Evolutionary conservation across 192 early-diverging fungal genomes (phyloP).

Genomic region (Podila verticillata): DNA sequence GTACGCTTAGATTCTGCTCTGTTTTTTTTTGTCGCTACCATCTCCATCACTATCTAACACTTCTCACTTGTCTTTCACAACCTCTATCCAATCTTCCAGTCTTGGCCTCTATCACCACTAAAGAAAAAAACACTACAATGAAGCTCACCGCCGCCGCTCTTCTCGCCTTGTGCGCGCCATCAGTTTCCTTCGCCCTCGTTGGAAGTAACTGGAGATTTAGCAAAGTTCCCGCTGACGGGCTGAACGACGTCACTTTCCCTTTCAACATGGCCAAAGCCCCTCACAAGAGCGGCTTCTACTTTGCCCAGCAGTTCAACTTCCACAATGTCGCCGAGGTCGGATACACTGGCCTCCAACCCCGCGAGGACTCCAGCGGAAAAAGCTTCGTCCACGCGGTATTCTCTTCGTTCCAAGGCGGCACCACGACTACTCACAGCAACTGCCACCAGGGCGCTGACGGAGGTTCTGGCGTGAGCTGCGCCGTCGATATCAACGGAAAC

Average conservation of each 20-base stretch:
- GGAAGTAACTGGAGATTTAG: neutral
- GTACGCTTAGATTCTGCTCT: no score
- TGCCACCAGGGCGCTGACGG: constrained; percentile 1
- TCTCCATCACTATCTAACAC: no score
- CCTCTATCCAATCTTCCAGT: no score
- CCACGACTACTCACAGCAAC: neutral
- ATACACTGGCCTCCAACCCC: constrained; percentile 9
- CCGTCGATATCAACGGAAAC: neutral
- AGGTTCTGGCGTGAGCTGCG: constrained; percentile 1
- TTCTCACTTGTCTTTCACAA: no score
- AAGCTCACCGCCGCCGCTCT: no score
- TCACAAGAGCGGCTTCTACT: neutral
- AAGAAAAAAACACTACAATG: no score
- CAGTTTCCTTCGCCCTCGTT: neutral
- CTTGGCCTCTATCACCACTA: no score
- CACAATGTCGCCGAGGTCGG: neutral
- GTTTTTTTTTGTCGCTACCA: no score
- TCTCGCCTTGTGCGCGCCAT: no score
- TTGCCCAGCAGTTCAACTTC: constrained; percentile 8
- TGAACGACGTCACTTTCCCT: constrained; percentile 1
- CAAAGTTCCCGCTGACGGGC: constrained; percentile 1
- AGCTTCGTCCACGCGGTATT: neutral
- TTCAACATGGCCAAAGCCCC: constrained; percentile 10
- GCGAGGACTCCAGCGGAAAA: neutral
- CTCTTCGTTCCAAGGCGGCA: constrained; percentile 1